Evolutionary conservation across 2,329 filamentous ascomycete species (phyloP), one percentile per base, ranked within the genome.

Genomic region (Neonectria hederae): DNA sequence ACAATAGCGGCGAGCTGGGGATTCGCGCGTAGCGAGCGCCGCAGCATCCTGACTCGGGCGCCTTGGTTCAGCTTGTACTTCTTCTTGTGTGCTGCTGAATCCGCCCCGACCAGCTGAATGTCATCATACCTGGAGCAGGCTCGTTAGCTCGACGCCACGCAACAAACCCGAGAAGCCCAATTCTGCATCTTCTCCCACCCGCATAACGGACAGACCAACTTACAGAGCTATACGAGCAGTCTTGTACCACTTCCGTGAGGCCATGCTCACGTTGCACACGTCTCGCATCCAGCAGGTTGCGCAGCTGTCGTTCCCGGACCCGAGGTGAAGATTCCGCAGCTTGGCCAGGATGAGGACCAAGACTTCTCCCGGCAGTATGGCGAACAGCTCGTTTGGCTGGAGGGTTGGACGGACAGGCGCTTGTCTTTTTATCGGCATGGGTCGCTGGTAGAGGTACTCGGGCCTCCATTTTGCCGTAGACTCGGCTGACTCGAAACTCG

Each of bases 241-340:
- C 66, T 82, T 82, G 69, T 83, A 78, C 78, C 85, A 84, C 69
- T 84, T 87, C 65, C 81, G 82, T 17, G 83, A 84, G 40, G 81
- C 79, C 11, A 87, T 61, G 11, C 83, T 81, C 43, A 89, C 74
- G 45, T 82, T 83, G 68, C 83, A 85, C 30, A 84, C 76, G 69
- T 90, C 87, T 53, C 88, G 82, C 86, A 89, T 88, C 85, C 86
- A 89, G 74, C 88, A 90, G 19, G 88, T 90, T 17, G 87, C 83
- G 72, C 88, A 90, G 75, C 86, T 88, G 35, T 77, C 76, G 66
- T 82, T 85, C 3, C 77, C 77, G 14, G 76, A 72, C 7, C 75
- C 76, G 13, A 89, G 72, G 71, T 90, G 88, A 14, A 82, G 73
- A 40, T 80, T 77, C 71, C 82, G 85, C 19, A 90, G 76, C 58